phyloP scores from a whole-genome alignment of 2,329 filamentous ascomycete genomes.

The Apiospora rasikravindrae region DNA sequence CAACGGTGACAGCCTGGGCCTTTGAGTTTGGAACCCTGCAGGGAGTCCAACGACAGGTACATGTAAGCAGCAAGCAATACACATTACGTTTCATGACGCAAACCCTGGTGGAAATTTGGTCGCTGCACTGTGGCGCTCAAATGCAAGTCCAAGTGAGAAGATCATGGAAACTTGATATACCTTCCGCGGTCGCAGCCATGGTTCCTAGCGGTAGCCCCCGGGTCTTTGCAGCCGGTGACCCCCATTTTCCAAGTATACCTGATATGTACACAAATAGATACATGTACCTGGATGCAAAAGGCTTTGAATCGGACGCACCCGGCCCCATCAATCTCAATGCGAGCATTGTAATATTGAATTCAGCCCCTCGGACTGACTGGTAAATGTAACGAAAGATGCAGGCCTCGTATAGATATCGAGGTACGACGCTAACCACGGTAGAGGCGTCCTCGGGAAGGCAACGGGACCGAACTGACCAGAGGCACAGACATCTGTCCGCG shows the following conservation, averaged over 20 bases:
- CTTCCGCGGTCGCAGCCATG: neutral
- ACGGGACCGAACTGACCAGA: neutral
- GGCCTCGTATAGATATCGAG: neutral
- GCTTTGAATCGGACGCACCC: neutral
- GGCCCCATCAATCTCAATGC: neutral
- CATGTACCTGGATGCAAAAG: neutral
- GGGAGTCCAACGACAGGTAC: neutral
- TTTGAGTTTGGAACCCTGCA: neutral
- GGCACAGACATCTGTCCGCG: neutral
- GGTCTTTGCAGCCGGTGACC: slow-evolving; percentile 1
- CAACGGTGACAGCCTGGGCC: neutral
- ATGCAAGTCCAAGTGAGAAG: neutral
- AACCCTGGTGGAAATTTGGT: slow-evolving; percentile 1
- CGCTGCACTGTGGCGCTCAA: neutral
- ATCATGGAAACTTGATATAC: neutral
- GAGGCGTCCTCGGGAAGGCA: slow-evolving; percentile 3
- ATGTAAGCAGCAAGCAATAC: neutral
- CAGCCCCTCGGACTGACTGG: neutral
- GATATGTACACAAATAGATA: neutral
- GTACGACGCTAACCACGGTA: slow-evolving; percentile 5
- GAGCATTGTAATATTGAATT: neutral
- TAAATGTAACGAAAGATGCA: neutral
- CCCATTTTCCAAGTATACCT: neutral
- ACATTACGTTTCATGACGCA: slow-evolving; percentile 10
- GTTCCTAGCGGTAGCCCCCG: neutral